Evolutionary conservation across 108 stramenopile species (phyloP), one percentile per base, ranked within the genome.

Genomic region (Cyclotella atomus): DNA sequence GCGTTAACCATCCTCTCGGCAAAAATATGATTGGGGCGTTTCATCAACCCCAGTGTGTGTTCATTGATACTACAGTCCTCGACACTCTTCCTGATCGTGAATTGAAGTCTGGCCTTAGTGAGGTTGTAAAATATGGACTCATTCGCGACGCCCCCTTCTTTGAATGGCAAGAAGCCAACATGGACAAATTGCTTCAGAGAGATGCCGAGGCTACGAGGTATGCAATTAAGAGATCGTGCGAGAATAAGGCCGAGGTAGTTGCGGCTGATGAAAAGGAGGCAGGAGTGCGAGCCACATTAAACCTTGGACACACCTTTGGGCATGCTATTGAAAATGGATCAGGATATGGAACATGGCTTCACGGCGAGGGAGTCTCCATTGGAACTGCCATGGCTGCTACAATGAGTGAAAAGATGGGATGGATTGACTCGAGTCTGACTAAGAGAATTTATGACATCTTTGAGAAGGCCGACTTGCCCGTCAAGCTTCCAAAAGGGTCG

Each of bases 21-120:
- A 99, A 99, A 86, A 99, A 99, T 81, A 97, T 99, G 95, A 89
- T 99, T 63, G 99, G 99, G 15, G 94, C 98, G 43, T 98, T 99
- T 81, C 94, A 97, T 71, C 99, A 99, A 80, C 99, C 99, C 17
- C 86, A 94, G 62, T 93, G 95, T 64, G 95, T 98, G 59, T 87
- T 97, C 69, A 87, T 97, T 49, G 96, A 97, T 76, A 95, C 91
- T 35, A 82, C 79, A 33, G 85, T 87, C 20, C 84, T 99, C 43
- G 44, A 65, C 46, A 96, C 95, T 23, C 83, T 99, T 7, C 97
- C 99, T 7, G 94, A 98, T 71, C 95, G 97, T 14, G 97, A 99
- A 83, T 71, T 97, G 38, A 83, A 87, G 23, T 93, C 90, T 59
- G 99, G 97, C 17, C 70, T 98, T 20, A 83, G 92, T 20, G 99